These are phyloP conservation scores for Kurtzmaniella quercitrusa DNA, from an alignment of 1,139 yeast genomes.

Conservation along the genomic window DNA sequence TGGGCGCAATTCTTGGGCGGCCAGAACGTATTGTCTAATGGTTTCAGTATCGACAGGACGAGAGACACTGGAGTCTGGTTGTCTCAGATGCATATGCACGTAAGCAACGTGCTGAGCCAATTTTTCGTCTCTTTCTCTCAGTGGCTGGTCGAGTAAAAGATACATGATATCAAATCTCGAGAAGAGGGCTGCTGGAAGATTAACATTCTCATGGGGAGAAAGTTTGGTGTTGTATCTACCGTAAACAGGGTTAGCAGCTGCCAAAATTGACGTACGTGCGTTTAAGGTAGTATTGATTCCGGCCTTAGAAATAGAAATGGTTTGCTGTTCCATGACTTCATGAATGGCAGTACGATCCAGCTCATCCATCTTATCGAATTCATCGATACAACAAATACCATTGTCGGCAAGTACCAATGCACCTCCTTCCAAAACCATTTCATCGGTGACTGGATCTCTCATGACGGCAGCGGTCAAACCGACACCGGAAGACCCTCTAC, in stretches of 20 bases:
- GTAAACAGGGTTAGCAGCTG: slow-evolving; percentile 96
- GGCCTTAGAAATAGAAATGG: slow-evolving; percentile 95
- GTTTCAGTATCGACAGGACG: slow-evolving; percentile 71
- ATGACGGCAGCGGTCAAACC: slow-evolving; percentile 99
- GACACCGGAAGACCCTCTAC: slow-evolving; percentile 98
- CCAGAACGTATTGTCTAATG: slow-evolving; percentile 83
- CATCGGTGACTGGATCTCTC: slow-evolving; percentile 98
- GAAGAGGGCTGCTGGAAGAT: slow-evolving; percentile 91
- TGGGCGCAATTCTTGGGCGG: slow-evolving; percentile 85
- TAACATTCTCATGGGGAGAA: slow-evolving; percentile 93
- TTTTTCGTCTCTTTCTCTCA: slow-evolving; percentile 74
- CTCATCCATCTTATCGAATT: slow-evolving; percentile 98
- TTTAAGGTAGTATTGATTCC: slow-evolving; percentile 96
- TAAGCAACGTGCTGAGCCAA: slow-evolving; percentile 91
- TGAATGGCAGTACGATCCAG: slow-evolving; percentile 95
- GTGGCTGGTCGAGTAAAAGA: slow-evolving; percentile 81
- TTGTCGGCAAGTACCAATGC: slow-evolving; percentile 96
- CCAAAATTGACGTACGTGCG: slow-evolving; percentile 92
- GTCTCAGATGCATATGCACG: slow-evolving; percentile 90
- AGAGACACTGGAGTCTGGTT: slow-evolving; percentile 71
- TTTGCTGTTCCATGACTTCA: slow-evolving; percentile 99
- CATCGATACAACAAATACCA: slow-evolving; percentile 98
- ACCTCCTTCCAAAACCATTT: slow-evolving; percentile 98
- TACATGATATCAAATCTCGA: slow-evolving; percentile 93
- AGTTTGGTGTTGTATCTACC: slow-evolving; percentile 91